Conservation (phyloP, 2,329 filamentous ascomycete species). For the Fusarium compactum region DNA sequence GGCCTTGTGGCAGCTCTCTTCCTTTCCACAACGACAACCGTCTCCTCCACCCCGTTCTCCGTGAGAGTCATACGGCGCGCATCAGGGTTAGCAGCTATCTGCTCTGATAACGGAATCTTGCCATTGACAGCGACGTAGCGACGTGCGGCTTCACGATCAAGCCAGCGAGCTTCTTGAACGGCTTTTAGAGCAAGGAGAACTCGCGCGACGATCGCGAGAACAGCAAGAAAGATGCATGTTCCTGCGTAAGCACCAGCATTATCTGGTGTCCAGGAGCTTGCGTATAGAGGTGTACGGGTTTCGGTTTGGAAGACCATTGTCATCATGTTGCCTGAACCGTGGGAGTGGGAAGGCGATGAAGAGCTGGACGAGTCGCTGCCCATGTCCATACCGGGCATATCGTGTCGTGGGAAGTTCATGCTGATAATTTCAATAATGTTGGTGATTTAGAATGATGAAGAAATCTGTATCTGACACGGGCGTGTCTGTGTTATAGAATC, state of each 20-base stretch:
- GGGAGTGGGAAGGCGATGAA: slow-evolving; percentile 26
- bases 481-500: neutral
- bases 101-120: slow-evolving; percentile 68
- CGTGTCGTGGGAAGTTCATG: slow-evolving; percentile 45
- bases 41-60: slow-evolving; percentile 84
- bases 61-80: slow-evolving; percentile 73
- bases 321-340: slow-evolving; percentile 52
- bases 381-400: slow-evolving; percentile 44
- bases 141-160: slow-evolving; percentile 77
- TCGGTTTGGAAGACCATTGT: slow-evolving; percentile 71
- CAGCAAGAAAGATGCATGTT: slow-evolving; percentile 90
- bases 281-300: slow-evolving; percentile 65
- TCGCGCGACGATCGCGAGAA: slow-evolving; percentile 78
- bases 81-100: slow-evolving; percentile 68
- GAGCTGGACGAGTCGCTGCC: slow-evolving; percentile 28
- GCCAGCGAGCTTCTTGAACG: slow-evolving; percentile 73
- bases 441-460: neutral
- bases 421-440: neutral
- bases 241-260: slow-evolving; percentile 81
- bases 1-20: slow-evolving; percentile 68
- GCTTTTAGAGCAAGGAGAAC: slow-evolving; percentile 78
- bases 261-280: slow-evolving; percentile 78
- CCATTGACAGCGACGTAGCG: slow-evolving; percentile 82
- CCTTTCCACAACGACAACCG: slow-evolving; percentile 78
- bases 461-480: neutral